phyloP scores from a whole-genome alignment of 2,329 filamentous ascomycete genomes.

The Colletotrichum horii region DNA sequence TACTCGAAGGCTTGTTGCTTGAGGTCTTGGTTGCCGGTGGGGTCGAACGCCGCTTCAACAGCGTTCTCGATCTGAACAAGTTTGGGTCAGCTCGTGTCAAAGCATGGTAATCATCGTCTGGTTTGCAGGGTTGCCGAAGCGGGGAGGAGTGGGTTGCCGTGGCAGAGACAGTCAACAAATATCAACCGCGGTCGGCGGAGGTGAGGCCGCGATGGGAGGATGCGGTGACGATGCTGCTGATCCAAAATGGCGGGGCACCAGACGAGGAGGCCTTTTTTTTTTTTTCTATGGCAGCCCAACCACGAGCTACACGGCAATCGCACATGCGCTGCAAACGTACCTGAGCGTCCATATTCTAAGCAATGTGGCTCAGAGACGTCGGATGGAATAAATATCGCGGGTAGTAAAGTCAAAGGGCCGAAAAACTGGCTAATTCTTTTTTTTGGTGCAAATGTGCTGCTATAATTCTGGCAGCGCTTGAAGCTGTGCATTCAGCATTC shows the following conservation, averaged over 20 bases:
- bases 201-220: background rate
- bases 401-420: constrained; percentile 1
- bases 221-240: constrained; percentile 25
- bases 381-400: background rate
- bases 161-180: background rate
- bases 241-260: constrained; percentile 31
- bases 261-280: background rate
- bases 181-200: background rate
- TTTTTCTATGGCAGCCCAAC: background rate
- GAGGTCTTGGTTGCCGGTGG: constrained; percentile 74
- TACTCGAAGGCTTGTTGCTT: constrained; percentile 86
- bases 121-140: background rate
- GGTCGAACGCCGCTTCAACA: constrained; percentile 92
- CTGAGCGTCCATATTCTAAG: constrained; percentile 52
- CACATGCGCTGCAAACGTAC: constrained; percentile 36
- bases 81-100: background rate
- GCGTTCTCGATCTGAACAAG: constrained; percentile 83
- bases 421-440: constrained; percentile 11
- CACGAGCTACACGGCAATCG: background rate
- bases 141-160: background rate
- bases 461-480: constrained; percentile 48
- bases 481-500: constrained; percentile 45
- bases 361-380: constrained; percentile 3
- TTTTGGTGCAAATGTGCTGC: constrained; percentile 35
- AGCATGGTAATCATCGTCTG: background rate